Conservation (phyloP, 2,329 filamentous ascomycete genomes). For the Stemphylium vesicarium region DNA sequence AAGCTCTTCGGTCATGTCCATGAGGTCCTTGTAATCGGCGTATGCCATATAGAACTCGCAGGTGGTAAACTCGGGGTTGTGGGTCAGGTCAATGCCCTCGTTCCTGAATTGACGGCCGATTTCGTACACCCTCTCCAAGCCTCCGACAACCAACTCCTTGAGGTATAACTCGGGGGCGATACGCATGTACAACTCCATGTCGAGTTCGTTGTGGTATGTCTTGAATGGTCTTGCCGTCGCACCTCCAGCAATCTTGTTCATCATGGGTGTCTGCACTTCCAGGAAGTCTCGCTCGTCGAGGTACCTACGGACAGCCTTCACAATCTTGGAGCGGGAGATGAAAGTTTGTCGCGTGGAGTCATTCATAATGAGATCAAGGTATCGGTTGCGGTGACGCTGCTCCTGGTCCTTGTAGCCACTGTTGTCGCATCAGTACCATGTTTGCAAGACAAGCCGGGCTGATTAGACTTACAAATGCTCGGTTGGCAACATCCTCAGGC, state of each 20-base stretch:
- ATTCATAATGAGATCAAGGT: slow-evolving; percentile 97
- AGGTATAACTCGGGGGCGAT: slow-evolving; percentile 95
- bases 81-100: slow-evolving; percentile 87
- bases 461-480: slow-evolving; percentile 60
- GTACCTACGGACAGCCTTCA: slow-evolving; percentile 85
- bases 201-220: slow-evolving; percentile 93
- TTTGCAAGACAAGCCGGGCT: slow-evolving; percentile 23
- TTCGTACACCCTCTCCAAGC: slow-evolving; percentile 93
- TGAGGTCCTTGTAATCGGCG: slow-evolving; percentile 76
- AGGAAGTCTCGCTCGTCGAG: slow-evolving; percentile 88
- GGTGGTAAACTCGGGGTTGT: slow-evolving; percentile 98
- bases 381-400: slow-evolving; percentile 88
- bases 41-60: slow-evolving; percentile 93
- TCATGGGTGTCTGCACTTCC: slow-evolving; percentile 94
- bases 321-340: slow-evolving; percentile 83
- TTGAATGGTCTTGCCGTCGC: slow-evolving; percentile 94
- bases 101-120: slow-evolving; percentile 96
- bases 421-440: slow-evolving; percentile 4
- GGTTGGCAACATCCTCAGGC: slow-evolving; percentile 86
- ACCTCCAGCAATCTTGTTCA: slow-evolving; percentile 94
- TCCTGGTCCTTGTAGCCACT: slow-evolving; percentile 97
- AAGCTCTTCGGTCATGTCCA: slow-evolving; percentile 91
- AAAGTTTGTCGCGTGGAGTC: slow-evolving; percentile 83
- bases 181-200: slow-evolving; percentile 94
- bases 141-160: slow-evolving; percentile 95